phyloP scores from a whole-genome alignment of 108 stramenopile genomes.

The Pseudonitzschia pungens region DNA sequence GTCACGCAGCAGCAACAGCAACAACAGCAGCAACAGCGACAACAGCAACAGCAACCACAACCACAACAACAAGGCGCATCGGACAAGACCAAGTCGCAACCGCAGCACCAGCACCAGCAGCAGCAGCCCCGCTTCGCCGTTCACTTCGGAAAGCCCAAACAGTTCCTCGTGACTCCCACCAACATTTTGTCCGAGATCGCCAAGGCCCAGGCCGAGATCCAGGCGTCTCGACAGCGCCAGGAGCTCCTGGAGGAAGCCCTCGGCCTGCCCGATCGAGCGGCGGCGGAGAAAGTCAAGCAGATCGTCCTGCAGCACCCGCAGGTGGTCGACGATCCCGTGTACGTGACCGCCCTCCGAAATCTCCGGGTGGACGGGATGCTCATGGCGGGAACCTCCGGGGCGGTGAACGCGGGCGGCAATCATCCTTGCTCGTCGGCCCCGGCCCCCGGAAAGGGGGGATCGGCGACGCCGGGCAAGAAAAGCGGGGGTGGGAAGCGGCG shows the following conservation, averaged over 20 bases:
- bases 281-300: slow-evolving; percentile 18
- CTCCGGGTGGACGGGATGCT: slow-evolving; percentile 41
- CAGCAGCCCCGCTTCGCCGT: slow-evolving; percentile 18
- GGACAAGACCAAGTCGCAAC: too few relatives aligned
- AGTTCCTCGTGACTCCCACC: slow-evolving; percentile 23
- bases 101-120: neutral
- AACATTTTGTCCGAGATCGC: slow-evolving; percentile 26
- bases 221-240: slow-evolving; percentile 30
- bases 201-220: slow-evolving; percentile 28
- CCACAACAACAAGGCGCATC: slow-evolving; percentile 9
- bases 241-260: slow-evolving; percentile 31
- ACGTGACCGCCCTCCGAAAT: slow-evolving; percentile 43
- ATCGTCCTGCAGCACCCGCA: slow-evolving; percentile 39
- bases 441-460: neutral
- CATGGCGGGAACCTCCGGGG: slow-evolving; percentile 12
- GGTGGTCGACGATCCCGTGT: slow-evolving; percentile 41
- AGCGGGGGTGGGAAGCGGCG: neutral
- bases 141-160: slow-evolving; percentile 25
- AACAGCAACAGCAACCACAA: neutral
- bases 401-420: neutral
- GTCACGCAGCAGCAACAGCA: neutral
- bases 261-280: neutral
- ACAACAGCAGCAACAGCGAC: neutral
- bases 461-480: neutral
- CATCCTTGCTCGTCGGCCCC: neutral